A percentile compares a stretch with the other conserved stretches of the same genome.
Evolutionary conservation across 441 rosid species (phyloP).

Genomic region (Syzygium syzygioides): DNA sequence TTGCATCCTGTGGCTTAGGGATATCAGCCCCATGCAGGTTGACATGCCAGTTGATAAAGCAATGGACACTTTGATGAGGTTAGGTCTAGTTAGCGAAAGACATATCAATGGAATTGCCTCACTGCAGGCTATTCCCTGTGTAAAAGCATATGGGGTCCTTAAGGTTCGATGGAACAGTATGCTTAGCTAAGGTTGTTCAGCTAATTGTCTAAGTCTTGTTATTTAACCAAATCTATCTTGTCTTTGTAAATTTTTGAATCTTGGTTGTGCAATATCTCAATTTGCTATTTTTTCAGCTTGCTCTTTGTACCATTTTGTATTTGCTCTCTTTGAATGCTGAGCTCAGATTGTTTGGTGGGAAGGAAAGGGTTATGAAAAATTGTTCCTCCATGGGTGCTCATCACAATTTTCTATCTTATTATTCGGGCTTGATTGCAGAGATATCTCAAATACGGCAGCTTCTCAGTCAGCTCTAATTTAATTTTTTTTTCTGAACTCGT

Average conservation of each 20-base stretch:
- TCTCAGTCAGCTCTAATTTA: neutral
- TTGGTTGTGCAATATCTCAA: neutral
- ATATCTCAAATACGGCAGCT: neutral
- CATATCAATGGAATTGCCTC: slow-evolving; percentile 30
- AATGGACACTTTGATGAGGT: slow-evolving; percentile 50
- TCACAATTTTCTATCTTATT: neutral
- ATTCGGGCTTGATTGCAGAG: neutral
- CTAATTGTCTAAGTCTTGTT: neutral
- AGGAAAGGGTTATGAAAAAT: neutral
- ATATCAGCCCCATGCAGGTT: slow-evolving; percentile 39
- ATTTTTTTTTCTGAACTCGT: neutral
- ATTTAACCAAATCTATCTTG: neutral
- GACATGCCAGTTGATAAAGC: slow-evolving; percentile 90
- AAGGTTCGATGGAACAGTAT: slow-evolving; percentile 62
- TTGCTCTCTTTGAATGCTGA: neutral
- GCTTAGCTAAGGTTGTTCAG: slow-evolving; percentile 13
- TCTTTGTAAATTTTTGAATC: neutral
- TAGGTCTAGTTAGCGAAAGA: slow-evolving; percentile 60
- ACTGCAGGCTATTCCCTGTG: slow-evolving; percentile 56
- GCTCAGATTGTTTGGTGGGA: neutral
- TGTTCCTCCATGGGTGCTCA: neutral
- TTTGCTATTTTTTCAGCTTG: neutral
- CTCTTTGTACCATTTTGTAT: neutral
- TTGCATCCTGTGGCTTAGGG: slow-evolving; percentile 4
- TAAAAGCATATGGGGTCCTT: slow-evolving; percentile 52